Conservation (phyloP, 495 filamentous ascomycete genomes). For the Penicillium cosmopolitanum region DNA sequence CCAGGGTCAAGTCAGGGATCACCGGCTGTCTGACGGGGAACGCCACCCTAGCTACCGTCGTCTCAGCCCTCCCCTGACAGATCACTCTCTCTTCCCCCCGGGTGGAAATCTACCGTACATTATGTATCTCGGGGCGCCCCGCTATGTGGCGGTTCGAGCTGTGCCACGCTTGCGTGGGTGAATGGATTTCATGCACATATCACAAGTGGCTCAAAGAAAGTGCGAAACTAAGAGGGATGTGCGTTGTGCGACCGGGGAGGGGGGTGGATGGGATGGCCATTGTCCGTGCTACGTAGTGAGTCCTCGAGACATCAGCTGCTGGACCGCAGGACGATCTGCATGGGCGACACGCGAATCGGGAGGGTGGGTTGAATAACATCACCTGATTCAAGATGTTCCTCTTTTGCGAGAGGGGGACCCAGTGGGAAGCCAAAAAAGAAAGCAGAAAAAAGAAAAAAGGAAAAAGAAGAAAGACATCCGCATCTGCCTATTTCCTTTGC, state of each 20-base stretch:
- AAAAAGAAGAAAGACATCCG: neutral
- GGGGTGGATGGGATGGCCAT: neutral
- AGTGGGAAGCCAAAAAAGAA: neutral
- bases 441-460: conserved; percentile 1
- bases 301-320: conserved; percentile 27
- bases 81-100: conserved; percentile 19
- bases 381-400: conserved; percentile 18
- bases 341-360: conserved; percentile 21
- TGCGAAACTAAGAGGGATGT: conserved; percentile 4
- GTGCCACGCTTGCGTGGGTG: conserved; percentile 24
- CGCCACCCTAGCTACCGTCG: conserved; percentile 5
- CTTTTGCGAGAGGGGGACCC: neutral
- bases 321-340: conserved; percentile 28
- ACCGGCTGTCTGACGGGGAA: conserved; percentile 8
- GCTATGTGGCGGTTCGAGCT: conserved; percentile 34
- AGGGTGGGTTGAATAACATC: conserved; percentile 23
- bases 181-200: conserved; percentile 10
- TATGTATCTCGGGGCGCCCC: conserved; percentile 16
- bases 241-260: conserved; percentile 1
- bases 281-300: conserved; percentile 18
- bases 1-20: conserved; percentile 12
- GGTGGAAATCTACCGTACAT: neutral
- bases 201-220: conserved; percentile 3
- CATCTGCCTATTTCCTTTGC: neutral
- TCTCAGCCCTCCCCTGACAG: conserved; percentile 20